Percentiles rank a stretch among this genome's conserved stretches.
Conservation (phyloP, 179 eudicot species). For the Actinidia polygama region DNA sequence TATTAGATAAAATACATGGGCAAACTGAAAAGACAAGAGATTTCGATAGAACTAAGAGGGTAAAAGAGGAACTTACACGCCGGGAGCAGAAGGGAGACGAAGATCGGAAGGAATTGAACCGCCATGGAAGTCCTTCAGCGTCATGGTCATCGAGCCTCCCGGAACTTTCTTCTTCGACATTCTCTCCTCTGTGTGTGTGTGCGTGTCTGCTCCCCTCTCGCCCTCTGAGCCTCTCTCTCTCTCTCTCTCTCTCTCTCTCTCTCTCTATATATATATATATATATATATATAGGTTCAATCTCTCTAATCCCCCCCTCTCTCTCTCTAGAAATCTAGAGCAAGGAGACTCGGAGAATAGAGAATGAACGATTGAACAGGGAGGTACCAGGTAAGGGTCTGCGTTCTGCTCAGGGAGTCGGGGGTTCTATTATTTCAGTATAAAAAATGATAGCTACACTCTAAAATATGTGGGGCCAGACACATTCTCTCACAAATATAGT, state of each 20-base stretch:
- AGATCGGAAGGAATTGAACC: conserved; percentile 96
- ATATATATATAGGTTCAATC: background rate
- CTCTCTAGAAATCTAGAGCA: too few relatives aligned
- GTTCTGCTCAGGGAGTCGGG: too few relatives aligned
- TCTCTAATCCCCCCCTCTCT: background rate
- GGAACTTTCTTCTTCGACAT: conserved; percentile 88
- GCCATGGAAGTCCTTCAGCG: conserved; percentile 96
- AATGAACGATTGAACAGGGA: too few relatives aligned
- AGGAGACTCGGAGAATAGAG: too few relatives aligned
- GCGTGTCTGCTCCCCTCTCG: background rate
- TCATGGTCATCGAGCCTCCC: conserved; percentile 67
- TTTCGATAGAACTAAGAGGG: background rate
- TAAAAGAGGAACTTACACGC: conserved; percentile 57
- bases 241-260: background rate
- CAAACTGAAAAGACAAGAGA: background rate
- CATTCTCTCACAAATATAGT: too few relatives aligned
- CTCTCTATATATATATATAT: background rate
- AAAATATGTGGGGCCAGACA: too few relatives aligned
- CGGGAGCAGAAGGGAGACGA: conserved; percentile 97
- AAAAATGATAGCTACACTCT: too few relatives aligned
- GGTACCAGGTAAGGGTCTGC: too few relatives aligned
- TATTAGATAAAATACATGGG: background rate
- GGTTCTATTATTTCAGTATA: too few relatives aligned
- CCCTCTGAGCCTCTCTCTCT: background rate
- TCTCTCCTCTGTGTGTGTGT: background rate